These are phyloP conservation scores for Carex kokanica DNA, from an alignment of 176 grass and related monocot species.

Conservation along the genomic window DNA sequence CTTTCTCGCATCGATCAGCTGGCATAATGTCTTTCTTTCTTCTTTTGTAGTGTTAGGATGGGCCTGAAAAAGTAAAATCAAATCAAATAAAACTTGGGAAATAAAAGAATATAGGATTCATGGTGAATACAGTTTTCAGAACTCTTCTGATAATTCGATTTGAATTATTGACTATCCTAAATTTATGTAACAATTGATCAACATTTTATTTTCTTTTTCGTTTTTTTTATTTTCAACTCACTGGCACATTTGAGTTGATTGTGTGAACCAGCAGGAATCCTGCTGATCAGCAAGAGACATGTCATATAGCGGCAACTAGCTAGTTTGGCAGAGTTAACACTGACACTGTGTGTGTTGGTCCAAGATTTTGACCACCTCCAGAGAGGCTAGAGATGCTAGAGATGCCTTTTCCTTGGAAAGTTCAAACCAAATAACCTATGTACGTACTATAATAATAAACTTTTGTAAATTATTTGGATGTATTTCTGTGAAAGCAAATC, in stretches of 20 bases:
- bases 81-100: neutral
- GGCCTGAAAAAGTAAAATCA: slow-evolving; percentile 35
- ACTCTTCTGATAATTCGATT: neutral
- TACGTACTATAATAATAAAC: neutral
- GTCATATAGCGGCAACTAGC: neutral
- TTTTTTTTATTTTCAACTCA: neutral
- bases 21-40: slow-evolving; percentile 59
- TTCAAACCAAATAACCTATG: neutral
- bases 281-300: neutral
- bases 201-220: neutral
- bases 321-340: slow-evolving; percentile 1
- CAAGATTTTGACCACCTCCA: no score
- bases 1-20: slow-evolving; percentile 79
- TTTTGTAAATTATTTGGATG: neutral
- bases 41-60: slow-evolving; percentile 65
- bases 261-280: neutral
- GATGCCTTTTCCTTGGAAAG: slow-evolving; percentile 13
- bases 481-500: slow-evolving; percentile 13
- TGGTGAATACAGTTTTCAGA: neutral
- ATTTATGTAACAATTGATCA: neutral
- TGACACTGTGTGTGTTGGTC: slow-evolving; percentile 11
- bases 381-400: neutral
- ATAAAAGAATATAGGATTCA: neutral
- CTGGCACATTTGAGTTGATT: neutral
- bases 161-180: neutral